Base-by-base conservation (phyloP, 306 rosid species). In the Vicia faba region DNA sequence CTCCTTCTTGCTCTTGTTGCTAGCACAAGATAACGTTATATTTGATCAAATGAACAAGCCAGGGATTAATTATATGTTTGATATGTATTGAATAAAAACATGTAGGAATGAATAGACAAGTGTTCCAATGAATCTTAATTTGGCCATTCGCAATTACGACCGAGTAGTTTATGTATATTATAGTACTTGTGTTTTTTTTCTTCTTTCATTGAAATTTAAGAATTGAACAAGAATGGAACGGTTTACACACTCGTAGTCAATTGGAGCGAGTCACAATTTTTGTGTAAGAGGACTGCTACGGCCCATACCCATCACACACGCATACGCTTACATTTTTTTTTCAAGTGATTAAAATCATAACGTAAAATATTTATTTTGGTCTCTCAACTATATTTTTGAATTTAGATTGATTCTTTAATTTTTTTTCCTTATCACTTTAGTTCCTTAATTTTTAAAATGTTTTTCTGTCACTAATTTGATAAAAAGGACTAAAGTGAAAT, bases 261-360 rank as follows among this genome's bases (percentile, higher is more conserved):
- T 13, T 35, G 14, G 74, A 78, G 68, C 54, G 2, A 46, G 82
- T 73, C 79, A 38, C 36, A 14, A 20, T 13, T 36, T 53, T 29
- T 20, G 4, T 28, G 73, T 79, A 23, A 40, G 63, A 16, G 36
- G 61, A 31, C 64, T 45, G 51, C 44, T 33, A 10, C 12, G 45
- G 55, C 68, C 71, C 66, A 5, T 43, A 12, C 71, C 62, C 20
- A 29, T 29, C 20, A 29, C 61, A 26, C 8, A 51, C 33, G 58
- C 31, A 51, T 14, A 51, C 58, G 58, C 58, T 16, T 48, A 15
- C 25, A 46, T 5, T 29, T 1, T 5, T 29, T 29, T 29, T 29
- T n/a, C n/a, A n/a, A n/a, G n/a, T n/a, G n/a, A n/a, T n/a, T n/a
- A n/a, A n/a, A n/a, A n/a, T n/a, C n/a, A n/a, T n/a, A n/a, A n/a